Base-by-base conservation (phyloP, 768 basidiomycete genomes). In the Trametes villosa region DNA sequence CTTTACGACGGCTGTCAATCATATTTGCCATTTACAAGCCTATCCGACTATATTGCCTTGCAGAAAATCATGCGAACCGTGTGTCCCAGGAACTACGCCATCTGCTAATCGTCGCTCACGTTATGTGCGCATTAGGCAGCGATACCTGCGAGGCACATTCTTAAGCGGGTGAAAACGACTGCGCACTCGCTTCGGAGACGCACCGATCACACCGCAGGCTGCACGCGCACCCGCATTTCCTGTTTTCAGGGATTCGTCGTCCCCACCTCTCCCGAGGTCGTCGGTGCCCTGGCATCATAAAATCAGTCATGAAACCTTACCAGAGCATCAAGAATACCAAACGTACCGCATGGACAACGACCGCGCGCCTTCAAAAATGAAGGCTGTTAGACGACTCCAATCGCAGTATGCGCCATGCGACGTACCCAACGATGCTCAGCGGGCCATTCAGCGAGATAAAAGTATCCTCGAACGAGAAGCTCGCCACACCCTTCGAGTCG, bases 141-240 rank as follows among this genome's bases (percentile, higher is more conserved):
- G n/a, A n/a, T n/a, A n/a, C n/a, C n/a, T n/a, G n/a, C n/a, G n/a
- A n/a, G n/a, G n/a, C n/a, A n/a, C n/a, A n/a, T n/a, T n/a, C n/a
- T n/a, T n/a, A n/a, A n/a, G n/a, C n/a, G n/a, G n/a, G n/a, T n/a
- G n/a, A n/a, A n/a, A n/a, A n/a, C n/a, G n/a, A n/a, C n/a, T n/a
- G n/a, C n/a, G n/a, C n/a, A n/a, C n/a, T n/a, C n/a, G n/a, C 3
- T n/a, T 72, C 57, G 9, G 6, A 34, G 45, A n/a, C 58, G 5
- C 71, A 84, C 89, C 90, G 65, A 93, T 89, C 51, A 93, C 84
- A 66, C 91, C 92, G 68, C 92, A 94, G 13, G 92, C 91, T n/a
- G 84, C 81, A 57, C 91, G 79, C 30, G 78, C 85, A 12, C 88
- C 88, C 17, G 92, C 87, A 68, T 93, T 90, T 9, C 92, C 92